These are phyloP conservation scores for Yamadazyma songkhlaensis DNA, from an alignment of 1,139 yeast species.

Conservation along the genomic window DNA sequence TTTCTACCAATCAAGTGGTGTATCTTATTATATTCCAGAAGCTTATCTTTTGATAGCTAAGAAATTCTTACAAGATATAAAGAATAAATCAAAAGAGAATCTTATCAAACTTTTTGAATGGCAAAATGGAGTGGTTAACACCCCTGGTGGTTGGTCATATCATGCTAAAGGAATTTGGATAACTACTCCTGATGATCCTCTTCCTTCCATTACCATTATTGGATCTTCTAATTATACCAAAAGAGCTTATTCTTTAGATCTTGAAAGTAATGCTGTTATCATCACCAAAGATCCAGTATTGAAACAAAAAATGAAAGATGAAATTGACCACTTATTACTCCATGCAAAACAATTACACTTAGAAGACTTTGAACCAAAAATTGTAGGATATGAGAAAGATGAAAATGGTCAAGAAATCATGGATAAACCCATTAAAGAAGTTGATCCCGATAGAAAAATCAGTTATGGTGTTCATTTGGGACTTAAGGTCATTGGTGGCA, in stretches of 20 bases:
- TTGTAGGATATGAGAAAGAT: slow-evolving; percentile 15
- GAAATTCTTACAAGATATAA: slow-evolving; percentile 59
- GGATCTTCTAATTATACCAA: slow-evolving; percentile 95
- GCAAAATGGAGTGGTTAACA: slow-evolving; percentile 81
- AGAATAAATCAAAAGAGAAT: slow-evolving; percentile 39
- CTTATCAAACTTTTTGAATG: slow-evolving; percentile 71
- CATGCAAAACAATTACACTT: slow-evolving; percentile 52
- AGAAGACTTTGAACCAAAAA: slow-evolving; percentile 53
- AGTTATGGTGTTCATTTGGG: slow-evolving; percentile 62
- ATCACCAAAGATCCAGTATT: slow-evolving; percentile 66
- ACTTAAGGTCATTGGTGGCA: slow-evolving; percentile 62
- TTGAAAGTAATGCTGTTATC: slow-evolving; percentile 82
- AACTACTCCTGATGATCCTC: slow-evolving; percentile 51
- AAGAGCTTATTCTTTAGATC: slow-evolving; percentile 82
- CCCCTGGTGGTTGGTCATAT: slow-evolving; percentile 90
- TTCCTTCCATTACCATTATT: slow-evolving; percentile 73
- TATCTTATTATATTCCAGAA: slow-evolving; percentile 79
- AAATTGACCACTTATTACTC: slow-evolving; percentile 58
- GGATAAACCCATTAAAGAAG: slow-evolving; percentile 24
- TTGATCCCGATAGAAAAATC: slow-evolving; percentile 57
- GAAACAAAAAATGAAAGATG: slow-evolving; percentile 56
- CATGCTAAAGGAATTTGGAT: slow-evolving; percentile 99
- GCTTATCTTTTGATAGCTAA: slow-evolving; percentile 82
- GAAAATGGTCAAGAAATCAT: slow-evolving; percentile 14
- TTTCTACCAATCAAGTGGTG: slow-evolving; percentile 80